Evolutionary conservation across 2,329 filamentous ascomycete genomes (phyloP).

Genomic region (Claviceps citrina): DNA sequence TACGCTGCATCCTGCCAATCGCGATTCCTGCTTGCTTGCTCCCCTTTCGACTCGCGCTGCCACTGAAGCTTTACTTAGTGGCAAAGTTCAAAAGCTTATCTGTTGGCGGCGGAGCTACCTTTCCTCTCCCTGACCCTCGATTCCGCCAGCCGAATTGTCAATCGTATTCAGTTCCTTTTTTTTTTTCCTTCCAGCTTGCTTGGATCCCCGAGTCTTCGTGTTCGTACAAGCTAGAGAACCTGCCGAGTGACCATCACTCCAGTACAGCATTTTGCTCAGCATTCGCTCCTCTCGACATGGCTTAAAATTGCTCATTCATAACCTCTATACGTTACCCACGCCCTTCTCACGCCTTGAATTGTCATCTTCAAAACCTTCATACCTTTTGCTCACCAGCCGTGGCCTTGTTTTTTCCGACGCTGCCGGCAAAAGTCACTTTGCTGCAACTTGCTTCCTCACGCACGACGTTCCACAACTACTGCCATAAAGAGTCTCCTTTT

Average conservation of each 20-base stretch:
- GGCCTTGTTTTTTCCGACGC: not conserved
- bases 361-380: not conserved
- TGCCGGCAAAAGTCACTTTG: not conserved
- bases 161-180: not conserved
- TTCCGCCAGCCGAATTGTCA: not conserved
- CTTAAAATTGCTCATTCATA: not conserved
- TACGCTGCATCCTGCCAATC: not conserved
- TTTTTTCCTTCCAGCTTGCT: not conserved
- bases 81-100: not conserved
- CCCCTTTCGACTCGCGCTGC: not conserved
- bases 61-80: not conserved
- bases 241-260: not conserved
- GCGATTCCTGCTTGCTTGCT: not conserved
- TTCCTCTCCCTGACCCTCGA: not conserved
- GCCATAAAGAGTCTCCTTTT: not conserved
- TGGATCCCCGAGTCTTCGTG: not conserved
- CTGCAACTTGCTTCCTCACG: not conserved
- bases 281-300: not conserved
- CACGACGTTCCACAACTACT: not conserved
- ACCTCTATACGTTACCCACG: not conserved
- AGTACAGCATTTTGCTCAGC: not conserved
- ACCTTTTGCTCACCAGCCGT: not conserved
- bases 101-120: slow-evolving; percentile 1
- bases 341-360: not conserved
- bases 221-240: not conserved